phyloP scores from a whole-genome alignment of 2,329 filamentous ascomycete genomes.

The Podosphaera xanthii region DNA sequence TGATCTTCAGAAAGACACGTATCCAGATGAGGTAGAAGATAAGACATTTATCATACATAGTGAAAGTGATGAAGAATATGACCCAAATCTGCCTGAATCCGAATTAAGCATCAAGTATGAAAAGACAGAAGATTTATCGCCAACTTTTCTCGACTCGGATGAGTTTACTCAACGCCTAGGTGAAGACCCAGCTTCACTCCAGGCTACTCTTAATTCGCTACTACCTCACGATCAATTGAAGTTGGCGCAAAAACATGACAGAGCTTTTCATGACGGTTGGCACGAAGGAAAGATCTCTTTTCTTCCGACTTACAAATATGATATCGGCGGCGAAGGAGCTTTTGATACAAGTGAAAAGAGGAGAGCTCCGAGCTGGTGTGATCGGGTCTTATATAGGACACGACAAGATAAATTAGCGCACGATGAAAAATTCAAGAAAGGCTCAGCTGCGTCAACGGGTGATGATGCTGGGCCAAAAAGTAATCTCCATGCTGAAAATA shows the following conservation, averaged over 20 bases:
- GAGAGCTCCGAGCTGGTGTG: slow-evolving; percentile 86
- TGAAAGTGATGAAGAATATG: slow-evolving; percentile 22
- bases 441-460: slow-evolving; percentile 42
- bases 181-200: slow-evolving; percentile 64
- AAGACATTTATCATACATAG: slow-evolving; percentile 24
- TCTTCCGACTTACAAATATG: slow-evolving; percentile 92
- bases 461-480: slow-evolving; percentile 75
- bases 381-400: slow-evolving; percentile 73
- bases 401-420: slow-evolving; percentile 44
- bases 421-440: slow-evolving; percentile 31
- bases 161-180: slow-evolving; percentile 44
- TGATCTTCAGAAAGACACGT: slow-evolving; percentile 14
- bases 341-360: slow-evolving; percentile 95
- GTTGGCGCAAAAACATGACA: slow-evolving; percentile 49
- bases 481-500: slow-evolving; percentile 47
- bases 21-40: slow-evolving; percentile 22
- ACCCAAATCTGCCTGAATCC: slow-evolving; percentile 4
- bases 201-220: slow-evolving; percentile 70
- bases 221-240: slow-evolving; percentile 75
- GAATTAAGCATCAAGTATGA: slow-evolving; percentile 11
- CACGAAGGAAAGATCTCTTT: slow-evolving; percentile 72
- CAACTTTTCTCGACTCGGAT: slow-evolving; percentile 34
- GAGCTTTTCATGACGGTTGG: slow-evolving; percentile 80
- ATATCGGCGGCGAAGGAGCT: slow-evolving; percentile 71
- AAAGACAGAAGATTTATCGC: slow-evolving; percentile 17